Evolutionary conservation across 768 basidiomycete genomes (phyloP).

Genomic region (Mycena crocata): DNA sequence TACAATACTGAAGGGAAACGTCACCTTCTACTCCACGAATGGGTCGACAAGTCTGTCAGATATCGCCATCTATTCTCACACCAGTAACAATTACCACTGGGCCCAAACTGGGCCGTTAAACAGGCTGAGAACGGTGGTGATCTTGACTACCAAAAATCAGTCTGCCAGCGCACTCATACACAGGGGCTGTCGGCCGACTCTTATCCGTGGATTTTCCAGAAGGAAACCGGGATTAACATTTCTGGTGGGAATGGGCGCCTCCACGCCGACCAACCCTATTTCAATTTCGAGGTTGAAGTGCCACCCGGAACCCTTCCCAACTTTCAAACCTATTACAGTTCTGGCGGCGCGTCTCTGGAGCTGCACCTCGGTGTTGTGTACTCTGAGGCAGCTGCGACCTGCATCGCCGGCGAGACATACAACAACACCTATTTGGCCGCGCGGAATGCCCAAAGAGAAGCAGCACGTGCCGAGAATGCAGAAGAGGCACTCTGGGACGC

Average conservation of each 20-base stretch:
- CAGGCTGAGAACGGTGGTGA: slow-evolving; percentile 8
- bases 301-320: not conserved
- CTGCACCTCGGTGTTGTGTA: slow-evolving; percentile 10
- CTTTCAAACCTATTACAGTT: slow-evolving; percentile 19
- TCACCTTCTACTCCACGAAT: not conserved
- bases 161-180: too few relatives aligned
- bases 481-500: slow-evolving; percentile 25
- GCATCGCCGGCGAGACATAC: not conserved
- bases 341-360: not conserved
- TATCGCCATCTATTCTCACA: not conserved
- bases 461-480: not conserved
- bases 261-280: not conserved
- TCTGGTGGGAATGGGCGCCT: not conserved
- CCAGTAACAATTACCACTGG: not conserved
- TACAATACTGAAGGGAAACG: not conserved
- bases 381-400: slow-evolving; percentile 8
- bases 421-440: not conserved
- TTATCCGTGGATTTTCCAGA: not conserved
- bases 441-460: not conserved
- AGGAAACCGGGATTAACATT: not conserved
- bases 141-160: not conserved
- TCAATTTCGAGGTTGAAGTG: slow-evolving; percentile 18
- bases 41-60: slow-evolving; percentile 5
- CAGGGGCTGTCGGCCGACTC: not conserved
- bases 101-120: slow-evolving; percentile 9